Evolutionary conservation across 116 monocot genomes (phyloP).

Genomic region (Phalaenopsis hybrid): DNA sequence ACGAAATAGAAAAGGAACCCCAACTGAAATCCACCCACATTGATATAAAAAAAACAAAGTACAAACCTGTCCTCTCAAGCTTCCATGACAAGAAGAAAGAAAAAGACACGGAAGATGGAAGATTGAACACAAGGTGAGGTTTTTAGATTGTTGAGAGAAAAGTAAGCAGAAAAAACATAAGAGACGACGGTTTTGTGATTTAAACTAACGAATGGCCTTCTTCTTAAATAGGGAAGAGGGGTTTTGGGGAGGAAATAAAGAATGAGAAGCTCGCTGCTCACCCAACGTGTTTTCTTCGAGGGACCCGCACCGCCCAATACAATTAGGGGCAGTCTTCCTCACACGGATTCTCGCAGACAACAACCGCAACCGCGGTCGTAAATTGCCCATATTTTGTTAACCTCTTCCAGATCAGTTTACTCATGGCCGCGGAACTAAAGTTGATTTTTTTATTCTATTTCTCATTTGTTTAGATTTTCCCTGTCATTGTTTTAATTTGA

Average conservation of each 20-base stretch:
- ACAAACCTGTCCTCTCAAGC: constrained; percentile 5
- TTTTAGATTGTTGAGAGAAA: not conserved
- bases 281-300: not conserved
- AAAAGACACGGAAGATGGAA: not conserved
- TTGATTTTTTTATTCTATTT: not conserved
- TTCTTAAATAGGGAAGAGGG: constrained; percentile 4
- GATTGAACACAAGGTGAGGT: not conserved
- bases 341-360: constrained; percentile 5
- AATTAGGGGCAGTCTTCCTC: constrained; percentile 2
- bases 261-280: not conserved
- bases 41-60: not conserved
- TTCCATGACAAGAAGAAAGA: not conserved
- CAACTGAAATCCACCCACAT: not conserved
- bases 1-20: not conserved
- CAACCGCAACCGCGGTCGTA: not conserved
- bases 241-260: not conserved
- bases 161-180: not conserved
- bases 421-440: not conserved
- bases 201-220: not conserved
- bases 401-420: not conserved
- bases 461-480: no score
- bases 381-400: not conserved
- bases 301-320: not conserved
- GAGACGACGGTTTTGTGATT: constrained; percentile 3
- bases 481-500: no score